Percentiles rank a stretch among this genome's conserved stretches.
These are phyloP conservation scores for Acacia melanoxylon DNA, from an alignment of 306 rosid species.

Conservation along the genomic window DNA sequence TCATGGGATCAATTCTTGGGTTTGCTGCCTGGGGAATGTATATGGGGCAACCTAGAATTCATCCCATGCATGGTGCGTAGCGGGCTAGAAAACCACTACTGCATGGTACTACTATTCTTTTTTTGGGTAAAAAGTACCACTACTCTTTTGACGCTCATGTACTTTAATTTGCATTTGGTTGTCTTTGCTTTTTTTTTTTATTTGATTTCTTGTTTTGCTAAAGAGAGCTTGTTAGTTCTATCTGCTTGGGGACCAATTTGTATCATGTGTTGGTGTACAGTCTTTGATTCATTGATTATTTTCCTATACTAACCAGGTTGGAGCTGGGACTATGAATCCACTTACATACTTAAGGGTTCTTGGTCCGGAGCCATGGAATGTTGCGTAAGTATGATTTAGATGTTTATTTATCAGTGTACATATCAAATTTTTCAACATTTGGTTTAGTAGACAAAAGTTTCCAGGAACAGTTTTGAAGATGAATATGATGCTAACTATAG, in stretches of 20 bases:
- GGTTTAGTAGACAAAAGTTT: neutral
- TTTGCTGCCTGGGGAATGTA: neutral
- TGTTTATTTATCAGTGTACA: slow-evolving; percentile 42
- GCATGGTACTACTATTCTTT: neutral
- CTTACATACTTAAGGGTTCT: slow-evolving; percentile 92
- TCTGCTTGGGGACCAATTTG: neutral
- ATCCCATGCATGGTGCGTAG: neutral
- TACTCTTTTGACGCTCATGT: no score
- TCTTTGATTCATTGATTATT: slow-evolving; percentile 25
- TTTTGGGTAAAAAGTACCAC: neutral
- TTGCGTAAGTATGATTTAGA: slow-evolving; percentile 84
- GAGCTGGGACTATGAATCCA: slow-evolving; percentile 99
- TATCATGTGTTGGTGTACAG: neutral
- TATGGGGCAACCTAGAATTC: neutral
- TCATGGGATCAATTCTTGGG: neutral
- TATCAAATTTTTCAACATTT: slow-evolving; percentile 10
- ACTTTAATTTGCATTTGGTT: neutral
- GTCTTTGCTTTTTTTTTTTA: neutral
- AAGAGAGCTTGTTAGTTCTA: neutral
- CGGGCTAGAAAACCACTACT: neutral
- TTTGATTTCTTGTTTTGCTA: neutral
- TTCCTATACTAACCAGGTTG: slow-evolving; percentile 67
- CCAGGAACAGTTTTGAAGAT: slow-evolving; percentile 11
- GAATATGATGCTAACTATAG: neutral
- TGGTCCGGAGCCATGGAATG: slow-evolving; percentile 99